Evolutionary conservation across 352 stramenopile species (phyloP).

Genomic region (Phytopythium delawarense): DNA sequence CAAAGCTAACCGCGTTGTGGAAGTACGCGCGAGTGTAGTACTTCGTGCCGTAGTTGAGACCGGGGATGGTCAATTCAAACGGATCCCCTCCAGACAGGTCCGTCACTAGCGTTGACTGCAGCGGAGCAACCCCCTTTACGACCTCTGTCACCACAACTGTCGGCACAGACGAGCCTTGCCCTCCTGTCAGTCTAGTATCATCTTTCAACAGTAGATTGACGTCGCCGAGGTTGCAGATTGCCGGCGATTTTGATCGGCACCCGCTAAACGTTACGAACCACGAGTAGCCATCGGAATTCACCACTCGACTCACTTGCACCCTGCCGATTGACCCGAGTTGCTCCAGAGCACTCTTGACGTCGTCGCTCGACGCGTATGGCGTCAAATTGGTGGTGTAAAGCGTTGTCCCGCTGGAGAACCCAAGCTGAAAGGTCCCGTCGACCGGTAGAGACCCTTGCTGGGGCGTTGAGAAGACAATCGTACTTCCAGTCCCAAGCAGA

Average conservation of each 20-base stretch:
- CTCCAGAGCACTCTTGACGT: slow-evolving; percentile 45
- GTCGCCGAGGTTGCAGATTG: slow-evolving; percentile 91
- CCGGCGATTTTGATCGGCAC: slow-evolving; percentile 54
- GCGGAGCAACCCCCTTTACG: slow-evolving; percentile 44
- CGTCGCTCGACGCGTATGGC: slow-evolving; percentile 40
- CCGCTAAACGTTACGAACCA: slow-evolving; percentile 90
- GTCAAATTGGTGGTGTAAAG: slow-evolving; percentile 46
- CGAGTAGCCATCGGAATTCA: slow-evolving; percentile 67
- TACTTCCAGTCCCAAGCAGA: slow-evolving; percentile 42
- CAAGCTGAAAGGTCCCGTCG: slow-evolving; percentile 59
- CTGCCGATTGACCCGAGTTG: slow-evolving; percentile 45
- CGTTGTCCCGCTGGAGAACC: slow-evolving; percentile 30
- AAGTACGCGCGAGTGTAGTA: slow-evolving; percentile 93
- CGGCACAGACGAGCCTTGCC: slow-evolving; percentile 22
- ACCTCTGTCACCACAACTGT: slow-evolving; percentile 52
- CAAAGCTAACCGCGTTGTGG: slow-evolving; percentile 86
- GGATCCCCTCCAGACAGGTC: slow-evolving; percentile 77
- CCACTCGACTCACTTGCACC: slow-evolving; percentile 58
- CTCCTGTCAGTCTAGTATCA: slow-evolving; percentile 40
- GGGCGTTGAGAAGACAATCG: slow-evolving; percentile 24
- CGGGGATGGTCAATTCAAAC: slow-evolving; percentile 57
- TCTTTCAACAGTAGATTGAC: slow-evolving; percentile 55
- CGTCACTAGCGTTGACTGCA: slow-evolving; percentile 45
- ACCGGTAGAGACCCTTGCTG: slow-evolving; percentile 53
- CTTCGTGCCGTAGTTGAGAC: slow-evolving; percentile 75